These are phyloP conservation scores for Lasiodiplodia sp. DNA, from an alignment of 2,329 filamentous ascomycete genomes.

Conservation along the genomic window DNA sequence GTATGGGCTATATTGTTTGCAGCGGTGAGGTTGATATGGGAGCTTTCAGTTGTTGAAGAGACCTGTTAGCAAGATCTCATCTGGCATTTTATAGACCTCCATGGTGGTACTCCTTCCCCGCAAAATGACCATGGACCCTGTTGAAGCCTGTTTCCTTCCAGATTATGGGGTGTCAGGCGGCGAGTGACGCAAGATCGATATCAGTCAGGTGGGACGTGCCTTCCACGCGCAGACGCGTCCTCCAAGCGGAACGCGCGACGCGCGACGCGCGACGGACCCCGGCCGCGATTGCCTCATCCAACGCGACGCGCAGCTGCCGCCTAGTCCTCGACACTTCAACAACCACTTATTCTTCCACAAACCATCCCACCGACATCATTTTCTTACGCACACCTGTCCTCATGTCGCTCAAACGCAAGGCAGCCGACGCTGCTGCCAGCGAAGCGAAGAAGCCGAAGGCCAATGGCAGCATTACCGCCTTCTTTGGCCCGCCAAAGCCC, in stretches of 20 bases:
- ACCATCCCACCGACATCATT: constrained; percentile 14
- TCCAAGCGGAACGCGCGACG: constrained; percentile 10
- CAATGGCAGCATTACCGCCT: constrained; percentile 84
- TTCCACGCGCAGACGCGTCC: constrained; percentile 2
- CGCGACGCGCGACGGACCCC: constrained; percentile 8
- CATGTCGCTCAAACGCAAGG: constrained; percentile 62
- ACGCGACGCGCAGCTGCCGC: constrained; percentile 17
- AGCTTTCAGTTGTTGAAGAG: neutral
- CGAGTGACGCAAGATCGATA: constrained; percentile 17
- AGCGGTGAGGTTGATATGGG: constrained; percentile 24
- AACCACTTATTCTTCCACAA: neutral
- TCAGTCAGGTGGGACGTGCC: constrained; percentile 10
- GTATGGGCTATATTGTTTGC: constrained; percentile 6
- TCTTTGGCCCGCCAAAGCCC: constrained; percentile 78
- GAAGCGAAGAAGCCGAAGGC: constrained; percentile 60
- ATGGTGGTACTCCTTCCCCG: neutral
- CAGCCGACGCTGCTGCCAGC: constrained; percentile 51
- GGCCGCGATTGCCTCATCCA: constrained; percentile 23
- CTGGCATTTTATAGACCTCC: constrained; percentile 3
- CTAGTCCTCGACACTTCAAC: neutral
- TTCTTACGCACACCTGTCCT: constrained; percentile 29
- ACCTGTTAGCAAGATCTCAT: neutral
- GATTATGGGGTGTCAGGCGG: neutral
- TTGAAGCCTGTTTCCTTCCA: constrained; percentile 6
- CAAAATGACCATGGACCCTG: neutral